These are phyloP conservation scores for Barnettozyma vustinii DNA, from an alignment of 805 yeast genomes.

Conservation along the genomic window DNA sequence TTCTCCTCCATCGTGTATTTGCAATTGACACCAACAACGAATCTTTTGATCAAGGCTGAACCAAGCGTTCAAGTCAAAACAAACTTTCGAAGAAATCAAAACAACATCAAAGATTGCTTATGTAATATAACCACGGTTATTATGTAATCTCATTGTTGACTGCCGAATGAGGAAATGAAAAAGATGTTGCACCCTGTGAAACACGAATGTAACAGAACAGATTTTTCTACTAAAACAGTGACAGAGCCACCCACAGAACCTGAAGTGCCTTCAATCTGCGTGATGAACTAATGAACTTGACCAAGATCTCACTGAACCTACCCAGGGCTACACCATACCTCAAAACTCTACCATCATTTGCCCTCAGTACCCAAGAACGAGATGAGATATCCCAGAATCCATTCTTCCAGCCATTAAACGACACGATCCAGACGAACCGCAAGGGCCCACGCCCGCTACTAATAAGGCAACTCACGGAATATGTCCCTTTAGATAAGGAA, in stretches of 20 bases:
- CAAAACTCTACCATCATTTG: conserved; percentile 1
- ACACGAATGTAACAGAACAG: neutral
- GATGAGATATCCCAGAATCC: neutral
- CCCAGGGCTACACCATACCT: neutral
- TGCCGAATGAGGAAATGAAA: neutral
- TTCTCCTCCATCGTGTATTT: neutral
- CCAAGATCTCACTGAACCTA: conserved; percentile 3
- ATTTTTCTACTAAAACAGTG: neutral
- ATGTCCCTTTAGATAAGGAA: conserved; percentile 1
- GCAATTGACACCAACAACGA: neutral
- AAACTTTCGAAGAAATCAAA: neutral
- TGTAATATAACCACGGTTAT: neutral
- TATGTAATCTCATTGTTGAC: neutral
- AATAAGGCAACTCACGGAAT: neutral
- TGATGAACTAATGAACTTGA: neutral
- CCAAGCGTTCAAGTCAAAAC: neutral
- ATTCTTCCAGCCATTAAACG: neutral
- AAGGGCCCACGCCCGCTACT: neutral
- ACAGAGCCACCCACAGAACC: neutral
- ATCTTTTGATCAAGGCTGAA: neutral
- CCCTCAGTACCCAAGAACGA: neutral
- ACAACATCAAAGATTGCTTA: neutral
- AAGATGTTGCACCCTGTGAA: neutral
- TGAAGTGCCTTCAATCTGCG: neutral
- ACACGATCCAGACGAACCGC: neutral